Evolutionary conservation across 2,329 filamentous ascomycete species (phyloP).

Genomic region (Diatrype stigma): DNA sequence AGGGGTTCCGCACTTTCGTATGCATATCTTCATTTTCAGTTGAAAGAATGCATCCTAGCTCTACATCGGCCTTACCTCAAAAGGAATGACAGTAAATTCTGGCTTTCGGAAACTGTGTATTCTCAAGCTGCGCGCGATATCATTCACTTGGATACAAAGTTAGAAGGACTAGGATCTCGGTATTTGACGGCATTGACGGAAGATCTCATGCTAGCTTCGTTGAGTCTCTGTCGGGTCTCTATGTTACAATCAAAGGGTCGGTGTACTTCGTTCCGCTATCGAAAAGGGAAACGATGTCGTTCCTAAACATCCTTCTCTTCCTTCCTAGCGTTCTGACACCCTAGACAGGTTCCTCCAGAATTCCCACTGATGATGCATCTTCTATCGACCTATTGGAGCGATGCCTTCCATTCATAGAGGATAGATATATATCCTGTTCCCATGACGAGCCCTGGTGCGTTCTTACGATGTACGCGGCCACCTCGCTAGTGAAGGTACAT

Average conservation of each 20-base stretch:
- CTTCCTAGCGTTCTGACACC: neutral
- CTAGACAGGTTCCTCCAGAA: constrained; percentile 5
- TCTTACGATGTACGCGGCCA: constrained; percentile 16
- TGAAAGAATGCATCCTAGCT: constrained; percentile 17
- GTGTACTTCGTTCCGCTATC: neutral
- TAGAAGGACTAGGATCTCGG: constrained; percentile 10
- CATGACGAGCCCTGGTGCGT: constrained; percentile 21
- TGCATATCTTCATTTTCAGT: constrained; percentile 17
- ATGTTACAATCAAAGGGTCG: constrained; percentile 14
- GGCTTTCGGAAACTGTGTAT: constrained; percentile 17
- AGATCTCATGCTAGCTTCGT: constrained; percentile 16
- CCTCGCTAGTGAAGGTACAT: constrained; percentile 19
- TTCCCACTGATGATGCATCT: constrained; percentile 7
- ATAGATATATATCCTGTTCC: constrained; percentile 16
- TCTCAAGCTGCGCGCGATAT: constrained; percentile 19
- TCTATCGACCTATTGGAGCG: constrained; percentile 16
- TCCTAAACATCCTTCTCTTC: no score
- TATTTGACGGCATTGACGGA: constrained; percentile 12
- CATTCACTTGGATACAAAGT: constrained; percentile 13
- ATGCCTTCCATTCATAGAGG: constrained; percentile 17
- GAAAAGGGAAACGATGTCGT: no score
- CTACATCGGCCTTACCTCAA: constrained; percentile 20
- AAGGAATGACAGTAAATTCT: constrained; percentile 9
- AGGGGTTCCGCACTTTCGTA: constrained; percentile 4
- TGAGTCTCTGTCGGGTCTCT: constrained; percentile 14